Base-by-base conservation (phyloP, 768 basidiomycete genomes). In the Steccherinum ochraceum region DNA sequence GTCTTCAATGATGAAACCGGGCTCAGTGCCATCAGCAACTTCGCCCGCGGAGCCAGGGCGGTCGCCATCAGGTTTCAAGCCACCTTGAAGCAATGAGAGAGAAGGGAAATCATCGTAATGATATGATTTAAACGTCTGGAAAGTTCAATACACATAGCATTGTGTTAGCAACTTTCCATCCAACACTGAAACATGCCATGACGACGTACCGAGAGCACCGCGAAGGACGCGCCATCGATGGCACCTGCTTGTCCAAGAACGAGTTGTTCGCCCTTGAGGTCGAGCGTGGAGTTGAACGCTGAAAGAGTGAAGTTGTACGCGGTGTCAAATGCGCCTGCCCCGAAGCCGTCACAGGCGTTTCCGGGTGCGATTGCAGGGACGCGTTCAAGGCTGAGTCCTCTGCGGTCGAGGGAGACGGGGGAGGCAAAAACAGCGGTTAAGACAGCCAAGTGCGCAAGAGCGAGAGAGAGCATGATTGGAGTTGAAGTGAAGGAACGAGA, bases 71-170 rank as follows among this genome's bases (percentile, higher is more conserved):
- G 30, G 30, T 7, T 7, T 35, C 16, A 80, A 58, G 5, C 64
- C 65, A 25, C 69, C 66, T 40, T 71, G 54, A 5, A 64, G 46
- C 47, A 80, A 67, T 24, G 67, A 63, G 12, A 79, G 52, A 12
- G 59, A 45, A 0, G 78, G 74, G 56, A 69, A 78, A 42, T 76
- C 70, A 61, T 78, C 68, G 65, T 73, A 77, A 12, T 75, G 77
- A 60, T 64, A 79, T 12, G 77, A 76, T 20, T 70, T 69, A 41
- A 64, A 75, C 2, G 78, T 79, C 76, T 78, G 44, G 11, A 19
- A 16, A 23, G 23, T 23, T 23, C 11, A 40, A 21, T 7, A 35
- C 16, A 35, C 16, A 35, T 35, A 35, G 30, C 24, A 24, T 4
- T 24, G 2, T 11, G 45, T 46, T n/a, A 54, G 47, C 39, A 13